Percentiles rank a stretch among this genome's conserved stretches.
Conservation (phyloP, 345 rosid genomes). For the Lepidium africanum region DNA sequence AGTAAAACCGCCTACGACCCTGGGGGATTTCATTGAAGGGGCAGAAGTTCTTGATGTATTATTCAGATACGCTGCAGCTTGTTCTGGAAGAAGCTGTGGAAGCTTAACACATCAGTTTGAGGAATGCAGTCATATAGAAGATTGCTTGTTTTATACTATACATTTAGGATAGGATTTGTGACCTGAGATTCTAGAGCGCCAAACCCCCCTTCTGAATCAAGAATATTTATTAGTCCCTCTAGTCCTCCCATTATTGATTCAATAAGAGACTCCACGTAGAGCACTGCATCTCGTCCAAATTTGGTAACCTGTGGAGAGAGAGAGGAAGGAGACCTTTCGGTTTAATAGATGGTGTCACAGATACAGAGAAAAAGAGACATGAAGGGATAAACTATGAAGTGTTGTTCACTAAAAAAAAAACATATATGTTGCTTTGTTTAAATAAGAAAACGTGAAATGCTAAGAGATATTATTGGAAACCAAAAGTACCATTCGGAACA, state of each 20-base stretch:
- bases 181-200: conserved; percentile 98
- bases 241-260: conserved; percentile 99
- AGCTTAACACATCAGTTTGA: conserved; percentile 23
- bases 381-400: not conserved
- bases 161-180: not conserved
- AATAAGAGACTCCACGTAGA: conserved; percentile 93
- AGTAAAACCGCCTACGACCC: conserved; percentile 53
- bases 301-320: conserved; percentile 65
- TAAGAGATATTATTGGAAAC: not conserved
- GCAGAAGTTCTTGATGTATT: conserved; percentile 52
- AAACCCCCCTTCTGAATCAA: conserved; percentile 99
- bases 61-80: conserved; percentile 87
- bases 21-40: conserved; percentile 77
- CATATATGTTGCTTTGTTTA: not conserved
- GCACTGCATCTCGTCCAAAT: conserved; percentile 94
- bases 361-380: not conserved
- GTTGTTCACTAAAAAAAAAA: not conserved
- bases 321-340: conserved; percentile 2
- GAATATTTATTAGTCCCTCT: conserved; percentile 96
- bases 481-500: not conserved
- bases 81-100: conserved; percentile 96
- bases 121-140: not conserved
- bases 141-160: not conserved
- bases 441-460: not conserved
- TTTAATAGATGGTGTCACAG: not conserved